Conservation (phyloP, 1,284 basidiomycete species). For the Ceratobasidium theobromae region DNA sequence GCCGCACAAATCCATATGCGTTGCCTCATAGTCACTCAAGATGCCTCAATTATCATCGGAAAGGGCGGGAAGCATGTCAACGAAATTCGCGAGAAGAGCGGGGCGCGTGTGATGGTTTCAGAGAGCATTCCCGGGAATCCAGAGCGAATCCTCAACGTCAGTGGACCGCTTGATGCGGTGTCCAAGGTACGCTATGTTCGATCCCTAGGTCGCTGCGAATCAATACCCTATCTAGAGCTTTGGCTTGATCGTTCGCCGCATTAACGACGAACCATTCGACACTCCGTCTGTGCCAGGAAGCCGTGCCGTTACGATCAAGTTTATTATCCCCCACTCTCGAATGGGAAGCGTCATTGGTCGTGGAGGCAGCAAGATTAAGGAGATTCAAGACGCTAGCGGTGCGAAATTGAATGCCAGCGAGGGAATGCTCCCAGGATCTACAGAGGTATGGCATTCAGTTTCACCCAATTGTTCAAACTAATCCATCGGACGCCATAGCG, state of each 20-base stretch:
- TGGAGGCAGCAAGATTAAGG: conserved; percentile 97
- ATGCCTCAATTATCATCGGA: conserved; percentile 99
- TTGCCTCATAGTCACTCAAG: conserved; percentile 96
- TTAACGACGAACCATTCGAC: conserved; percentile 99
- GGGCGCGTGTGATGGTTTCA: conserved; percentile 91
- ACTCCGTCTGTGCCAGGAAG: conserved; percentile 96
- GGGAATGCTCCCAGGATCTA: conserved; percentile 98
- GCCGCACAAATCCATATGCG: conserved; percentile 77
- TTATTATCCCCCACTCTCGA: conserved; percentile 98
- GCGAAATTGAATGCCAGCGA: conserved; percentile 96
- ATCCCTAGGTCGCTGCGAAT: neutral
- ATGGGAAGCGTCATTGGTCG: conserved; percentile 99
- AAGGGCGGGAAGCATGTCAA: conserved; percentile 96
- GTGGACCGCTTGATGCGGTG: conserved; percentile 96
- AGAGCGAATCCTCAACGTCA: conserved; percentile 96
- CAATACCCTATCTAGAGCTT: conserved; percentile 69
- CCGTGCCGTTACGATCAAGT: conserved; percentile 98
- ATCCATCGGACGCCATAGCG: conserved; percentile 55
- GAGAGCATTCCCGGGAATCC: conserved; percentile 97
- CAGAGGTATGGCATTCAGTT: conserved; percentile 66
- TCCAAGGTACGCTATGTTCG: conserved; percentile 71
- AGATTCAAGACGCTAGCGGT: conserved; percentile 98
- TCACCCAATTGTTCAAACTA: neutral
- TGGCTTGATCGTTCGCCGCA: conserved; percentile 95
- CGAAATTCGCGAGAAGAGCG: conserved; percentile 97